Evolutionary conservation across 495 filamentous ascomycete species (phyloP), one percentile per base, ranked within the genome.

Genomic region (Penicillium longicatenatum): DNA sequence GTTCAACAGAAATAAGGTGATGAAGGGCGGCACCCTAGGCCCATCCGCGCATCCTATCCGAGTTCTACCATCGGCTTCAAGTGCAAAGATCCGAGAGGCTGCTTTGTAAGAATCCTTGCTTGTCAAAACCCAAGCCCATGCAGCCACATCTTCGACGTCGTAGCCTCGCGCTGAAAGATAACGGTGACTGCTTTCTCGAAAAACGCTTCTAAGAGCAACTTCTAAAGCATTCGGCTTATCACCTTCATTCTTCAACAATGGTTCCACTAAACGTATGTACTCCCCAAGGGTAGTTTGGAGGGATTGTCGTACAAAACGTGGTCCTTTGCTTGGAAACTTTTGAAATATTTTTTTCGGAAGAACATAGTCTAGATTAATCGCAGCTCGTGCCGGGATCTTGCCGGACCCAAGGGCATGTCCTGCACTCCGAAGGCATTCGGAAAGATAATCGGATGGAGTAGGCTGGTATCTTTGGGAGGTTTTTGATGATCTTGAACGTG

Each of bases 111-210:
- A 51, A 49, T 76, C 72, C 26, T 59, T 57, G 26, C 78, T 73
- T 35, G 69, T 77, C 53, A 89, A 58, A 16, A 88, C 72, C 82
- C 82, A 85, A 6, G 78, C 74, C 86, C 86, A 89, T 7, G 69
- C 58, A 54, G 79, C 69, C 24, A 88, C 74, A 70, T 88, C 82
- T n/a, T 70, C 60, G 3, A 72, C 52, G 26, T 58, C 63, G 57
- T 78, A 84, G 4, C 77, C 75, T 33, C 71, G 70, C 7, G 37
- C 31, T 5, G 39, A 54, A 3, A 88, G 67, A 26, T 73, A 80
- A 0, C 45, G 55, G 29, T 67, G 10, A 11, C 55, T 64, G 11
- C 67, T 55, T 1, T 54, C 10, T 50, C 67, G 60, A 35, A 84
- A 82, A 16, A 81, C 70, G 11, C 66, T 45, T 29, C 58, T 53